Evolutionary conservation across 371 early-diverging fungal species (phyloP).

Genomic region (Thermomucor indicae-seudaticae): DNA sequence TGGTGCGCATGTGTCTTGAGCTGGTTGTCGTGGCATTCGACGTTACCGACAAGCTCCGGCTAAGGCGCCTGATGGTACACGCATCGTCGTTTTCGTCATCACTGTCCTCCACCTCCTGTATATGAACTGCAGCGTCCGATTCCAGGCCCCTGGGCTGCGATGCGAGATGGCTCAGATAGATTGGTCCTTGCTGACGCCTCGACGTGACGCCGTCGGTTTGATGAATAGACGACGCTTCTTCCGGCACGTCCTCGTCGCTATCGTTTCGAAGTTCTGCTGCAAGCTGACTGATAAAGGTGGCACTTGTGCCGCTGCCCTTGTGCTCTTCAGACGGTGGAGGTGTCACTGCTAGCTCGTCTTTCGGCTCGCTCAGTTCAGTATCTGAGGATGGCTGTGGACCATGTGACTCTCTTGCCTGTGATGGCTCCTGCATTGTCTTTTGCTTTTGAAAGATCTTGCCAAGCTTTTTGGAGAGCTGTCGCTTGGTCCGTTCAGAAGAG

Average conservation of each 20-base stretch:
- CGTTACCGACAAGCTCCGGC: constrained; percentile 1
- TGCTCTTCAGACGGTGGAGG: constrained; percentile 3
- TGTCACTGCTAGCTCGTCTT: neutral
- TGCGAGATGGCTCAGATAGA: constrained; percentile 23
- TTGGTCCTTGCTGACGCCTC: constrained; percentile 9
- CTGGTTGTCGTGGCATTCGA: no score
- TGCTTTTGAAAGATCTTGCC: constrained; percentile 9
- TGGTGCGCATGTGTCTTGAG: constrained; percentile 4
- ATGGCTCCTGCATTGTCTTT: neutral
- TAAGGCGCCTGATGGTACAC: neutral
- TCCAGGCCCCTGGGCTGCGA: constrained; percentile 5
- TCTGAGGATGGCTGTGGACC: neutral
- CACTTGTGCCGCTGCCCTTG: neutral
- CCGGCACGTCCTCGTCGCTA: neutral
- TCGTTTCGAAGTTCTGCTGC: constrained; percentile 33
- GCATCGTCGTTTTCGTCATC: constrained; percentile 10
- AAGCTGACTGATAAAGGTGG: constrained; percentile 29
- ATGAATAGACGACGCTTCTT: neutral
- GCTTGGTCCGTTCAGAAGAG: neutral
- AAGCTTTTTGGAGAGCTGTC: constrained; percentile 9
- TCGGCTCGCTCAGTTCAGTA: neutral
- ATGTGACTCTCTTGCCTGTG: neutral
- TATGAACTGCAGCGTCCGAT: constrained; percentile 4
- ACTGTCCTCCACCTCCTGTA: constrained; percentile 9
- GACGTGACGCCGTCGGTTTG: neutral